Evolutionary conservation across 2,329 filamentous ascomycete genomes (phyloP), one percentile per base, ranked within the genome.

Genomic region (Mycosphaerelloides madeirae): DNA sequence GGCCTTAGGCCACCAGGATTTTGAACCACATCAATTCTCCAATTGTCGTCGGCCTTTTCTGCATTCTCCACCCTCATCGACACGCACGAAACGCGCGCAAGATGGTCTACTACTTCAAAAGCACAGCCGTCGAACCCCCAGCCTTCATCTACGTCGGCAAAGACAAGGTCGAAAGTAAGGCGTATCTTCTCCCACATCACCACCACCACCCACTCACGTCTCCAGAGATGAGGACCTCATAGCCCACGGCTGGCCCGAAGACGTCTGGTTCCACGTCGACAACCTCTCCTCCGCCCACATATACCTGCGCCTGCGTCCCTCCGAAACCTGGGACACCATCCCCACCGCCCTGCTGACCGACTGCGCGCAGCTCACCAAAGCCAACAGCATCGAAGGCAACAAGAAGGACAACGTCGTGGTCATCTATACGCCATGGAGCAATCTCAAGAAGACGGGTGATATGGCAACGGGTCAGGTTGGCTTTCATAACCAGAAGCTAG

Each of bases 191-290:
- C 28, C 19, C 56, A 33, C 41, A 18, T 18, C 18, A 13, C 20
- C 25, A 4, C 20, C 37, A 58, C 41, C 38, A 49, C 52, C 43
- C 45, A 32, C 53, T 67, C 51, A 65, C 59, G 48, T 44, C 43
- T 40, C 48, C 53, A 52, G 65, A 98, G 93, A 97, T 72, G 93
- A 98, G 77, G 89, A 95, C 57, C 71, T 98, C 58, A 97, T 98
- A 67, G 87, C 91, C 61, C 85, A 87, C 67, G 93, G 93, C 54
- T 87, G 89, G 79, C 89, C 96, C 38, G 85, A 95, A 65, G 93
- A 98, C 73, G 83, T 98, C 61, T 98, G 93, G 93, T 98, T 98
- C 64, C 93, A 98, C 74, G 93, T 85, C 58, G 93, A 98, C 74
- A 98, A 98, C 66, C 78, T 98, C 28, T 96, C 90, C 32, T 94